A percentile compares a stretch with the other conserved stretches of the same genome.
Conservation (phyloP, 73 alveolate genomes). For the Paramecium primaurelia region DNA sequence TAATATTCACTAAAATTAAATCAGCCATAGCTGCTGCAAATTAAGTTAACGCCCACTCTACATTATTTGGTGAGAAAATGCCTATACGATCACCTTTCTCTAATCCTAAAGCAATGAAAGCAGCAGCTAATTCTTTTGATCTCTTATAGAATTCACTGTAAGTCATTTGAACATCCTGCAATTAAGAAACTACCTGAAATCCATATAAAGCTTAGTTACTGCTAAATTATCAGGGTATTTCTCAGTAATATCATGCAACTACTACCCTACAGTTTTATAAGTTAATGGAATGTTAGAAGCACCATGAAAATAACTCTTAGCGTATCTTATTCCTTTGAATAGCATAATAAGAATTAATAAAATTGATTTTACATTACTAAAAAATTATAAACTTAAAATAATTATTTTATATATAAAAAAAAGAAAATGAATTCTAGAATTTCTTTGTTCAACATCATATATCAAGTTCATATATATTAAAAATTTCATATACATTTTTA, state of each 20-base stretch:
- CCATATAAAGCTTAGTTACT: not conserved
- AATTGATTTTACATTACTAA: not conserved
- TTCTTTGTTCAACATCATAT: not conserved
- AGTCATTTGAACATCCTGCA: constrained; percentile 36
- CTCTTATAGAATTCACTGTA: constrained; percentile 69
- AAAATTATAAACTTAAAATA: not conserved
- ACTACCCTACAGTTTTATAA: constrained; percentile 59
- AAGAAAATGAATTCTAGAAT: not conserved
- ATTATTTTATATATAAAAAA: not conserved
- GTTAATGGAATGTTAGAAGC: constrained; percentile 22
- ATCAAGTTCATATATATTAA: not conserved
- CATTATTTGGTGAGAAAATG: constrained; percentile 76
- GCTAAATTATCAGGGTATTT: constrained; percentile 62
- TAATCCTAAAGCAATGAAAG: constrained; percentile 79
- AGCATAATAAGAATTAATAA: not conserved
- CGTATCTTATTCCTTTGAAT: not conserved
- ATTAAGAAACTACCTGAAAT: constrained; percentile 42
- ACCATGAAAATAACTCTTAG: not conserved
- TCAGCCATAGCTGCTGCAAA: constrained; percentile 85
- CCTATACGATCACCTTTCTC: constrained; percentile 83
- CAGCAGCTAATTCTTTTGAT: constrained; percentile 76
- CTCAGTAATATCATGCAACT: constrained; percentile 55
- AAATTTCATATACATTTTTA: too few species aligned
- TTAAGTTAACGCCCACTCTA: constrained; percentile 79
- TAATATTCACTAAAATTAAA: constrained; percentile 80